phyloP scores from a whole-genome alignment of 768 basidiomycete species.

The Terana coerulea region DNA sequence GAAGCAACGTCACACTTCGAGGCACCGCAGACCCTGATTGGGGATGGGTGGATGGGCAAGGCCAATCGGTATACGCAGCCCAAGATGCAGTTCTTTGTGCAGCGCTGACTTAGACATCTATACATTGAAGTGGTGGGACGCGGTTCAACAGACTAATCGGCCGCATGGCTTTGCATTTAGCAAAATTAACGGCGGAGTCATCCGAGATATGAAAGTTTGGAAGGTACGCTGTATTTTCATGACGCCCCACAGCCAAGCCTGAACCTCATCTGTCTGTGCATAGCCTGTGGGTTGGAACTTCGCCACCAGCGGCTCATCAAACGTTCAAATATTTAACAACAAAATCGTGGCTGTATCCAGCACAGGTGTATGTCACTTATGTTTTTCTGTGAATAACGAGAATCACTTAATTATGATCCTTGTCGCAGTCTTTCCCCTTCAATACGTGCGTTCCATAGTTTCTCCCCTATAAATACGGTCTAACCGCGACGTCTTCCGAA shows the following conservation, averaged over 20 bases:
- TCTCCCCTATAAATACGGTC: neutral
- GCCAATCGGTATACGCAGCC: slow-evolving; percentile 32
- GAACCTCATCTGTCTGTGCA: slow-evolving; percentile 10
- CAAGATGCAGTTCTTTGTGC: neutral
- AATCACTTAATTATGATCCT: neutral
- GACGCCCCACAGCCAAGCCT: neutral
- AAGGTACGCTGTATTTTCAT: slow-evolving; percentile 9
- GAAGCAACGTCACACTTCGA: slow-evolving; percentile 54
- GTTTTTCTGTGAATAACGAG: too few relatives aligned
- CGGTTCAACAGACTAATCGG: slow-evolving; percentile 46
- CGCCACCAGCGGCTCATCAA: slow-evolving; percentile 43
- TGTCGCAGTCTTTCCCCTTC: slow-evolving; percentile 48
- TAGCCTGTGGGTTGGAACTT: slow-evolving; percentile 60
- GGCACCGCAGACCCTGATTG: slow-evolving; percentile 51
- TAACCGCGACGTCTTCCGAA: neutral
- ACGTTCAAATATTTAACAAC: slow-evolving; percentile 53
- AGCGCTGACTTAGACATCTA: neutral
- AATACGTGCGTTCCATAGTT: slow-evolving; percentile 44
- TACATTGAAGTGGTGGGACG: slow-evolving; percentile 55
- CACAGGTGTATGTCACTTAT: slow-evolving; percentile 17
- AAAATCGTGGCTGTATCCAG: slow-evolving; percentile 50
- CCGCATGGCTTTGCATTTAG: slow-evolving; percentile 53
- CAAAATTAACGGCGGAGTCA: slow-evolving; percentile 50
- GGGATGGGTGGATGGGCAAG: slow-evolving; percentile 66
- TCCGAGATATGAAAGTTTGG: slow-evolving; percentile 47